Conservation (phyloP, 257 asterid genomes). For the Salvia miltiorrhiza region DNA sequence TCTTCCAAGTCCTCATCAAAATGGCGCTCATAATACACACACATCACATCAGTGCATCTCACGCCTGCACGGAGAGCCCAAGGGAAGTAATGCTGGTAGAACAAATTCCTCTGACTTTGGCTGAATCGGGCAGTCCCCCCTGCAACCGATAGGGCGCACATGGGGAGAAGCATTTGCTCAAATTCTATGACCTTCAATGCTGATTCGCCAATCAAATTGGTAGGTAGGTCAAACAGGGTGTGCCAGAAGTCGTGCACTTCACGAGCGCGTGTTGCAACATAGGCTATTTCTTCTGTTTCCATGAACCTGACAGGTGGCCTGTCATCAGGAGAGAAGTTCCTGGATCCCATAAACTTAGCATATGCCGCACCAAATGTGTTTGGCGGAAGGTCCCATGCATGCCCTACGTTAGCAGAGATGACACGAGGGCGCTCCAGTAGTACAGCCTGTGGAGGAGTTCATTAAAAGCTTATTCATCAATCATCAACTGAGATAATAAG, state of each 20-base stretch:
- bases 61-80: slow-evolving; percentile 91
- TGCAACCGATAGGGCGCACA: slow-evolving; percentile 82
- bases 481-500: neutral
- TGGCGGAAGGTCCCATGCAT: slow-evolving; percentile 89
- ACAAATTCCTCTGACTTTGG: slow-evolving; percentile 63
- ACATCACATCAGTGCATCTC: slow-evolving; percentile 74
- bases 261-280: slow-evolving; percentile 96
- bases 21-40: slow-evolving; percentile 81
- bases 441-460: slow-evolving; percentile 44
- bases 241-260: slow-evolving; percentile 99
- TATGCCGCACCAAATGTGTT: slow-evolving; percentile 97
- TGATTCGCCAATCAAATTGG: slow-evolving; percentile 91
- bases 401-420: slow-evolving; percentile 73
- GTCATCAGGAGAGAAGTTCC: slow-evolving; percentile 93
- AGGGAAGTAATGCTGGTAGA: slow-evolving; percentile 89
- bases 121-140: slow-evolving; percentile 91
- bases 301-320: slow-evolving; percentile 96
- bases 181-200: slow-evolving; percentile 87
- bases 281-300: slow-evolving; percentile 90
- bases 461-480: neutral
- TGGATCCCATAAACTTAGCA: slow-evolving; percentile 90
- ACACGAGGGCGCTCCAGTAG: slow-evolving; percentile 84
- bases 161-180: slow-evolving; percentile 92
- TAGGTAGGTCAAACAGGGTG: slow-evolving; percentile 83
- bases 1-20: slow-evolving; percentile 84